phyloP scores from a whole-genome alignment of 2,329 filamentous ascomycete species.

The Rhynchosporium agropyri region DNA sequence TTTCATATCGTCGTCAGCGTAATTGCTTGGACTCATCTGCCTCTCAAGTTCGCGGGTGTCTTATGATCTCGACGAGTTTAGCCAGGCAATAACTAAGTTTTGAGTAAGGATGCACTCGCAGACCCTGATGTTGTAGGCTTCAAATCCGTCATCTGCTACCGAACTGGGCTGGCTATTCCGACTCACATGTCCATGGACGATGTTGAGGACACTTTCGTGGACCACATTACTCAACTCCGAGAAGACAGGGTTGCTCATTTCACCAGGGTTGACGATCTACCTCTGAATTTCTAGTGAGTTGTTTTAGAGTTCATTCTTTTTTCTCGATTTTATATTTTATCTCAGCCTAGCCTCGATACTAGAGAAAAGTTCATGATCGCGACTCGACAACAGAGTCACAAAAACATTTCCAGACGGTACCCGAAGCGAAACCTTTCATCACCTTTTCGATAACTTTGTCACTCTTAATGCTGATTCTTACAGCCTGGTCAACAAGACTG shows the following conservation, averaged over 20 bases:
- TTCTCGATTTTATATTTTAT: not conserved
- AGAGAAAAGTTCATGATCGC: too few species aligned
- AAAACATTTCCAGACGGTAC: too few species aligned
- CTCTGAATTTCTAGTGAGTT: slow-evolving; percentile 62
- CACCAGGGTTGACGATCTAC: slow-evolving; percentile 61
- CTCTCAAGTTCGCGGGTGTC: too few species aligned
- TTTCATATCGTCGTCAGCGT: too few species aligned
- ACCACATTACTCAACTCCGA: slow-evolving; percentile 35
- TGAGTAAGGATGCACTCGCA: slow-evolving; percentile 51
- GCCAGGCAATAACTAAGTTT: too few species aligned
- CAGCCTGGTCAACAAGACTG: slow-evolving; percentile 62
- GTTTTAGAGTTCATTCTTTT: not conserved
- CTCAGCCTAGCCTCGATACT: too few species aligned
- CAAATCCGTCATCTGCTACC: slow-evolving; percentile 83
- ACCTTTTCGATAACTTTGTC: not conserved
- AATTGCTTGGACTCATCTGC: too few species aligned
- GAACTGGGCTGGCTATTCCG: slow-evolving; percentile 69
- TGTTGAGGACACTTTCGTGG: slow-evolving; percentile 33
- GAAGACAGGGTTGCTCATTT: slow-evolving; percentile 42
- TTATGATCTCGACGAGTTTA: too few species aligned
- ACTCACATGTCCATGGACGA: slow-evolving; percentile 43
- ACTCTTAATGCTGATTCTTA: not conserved
- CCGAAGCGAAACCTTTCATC: not conserved
- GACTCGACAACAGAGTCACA: too few species aligned
- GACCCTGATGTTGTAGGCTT: slow-evolving; percentile 75